Percentiles rank a stretch among this genome's conserved stretches.
Conservation (phyloP, 176 grass and related monocot species). For the Rhynchospora breviuscula region DNA sequence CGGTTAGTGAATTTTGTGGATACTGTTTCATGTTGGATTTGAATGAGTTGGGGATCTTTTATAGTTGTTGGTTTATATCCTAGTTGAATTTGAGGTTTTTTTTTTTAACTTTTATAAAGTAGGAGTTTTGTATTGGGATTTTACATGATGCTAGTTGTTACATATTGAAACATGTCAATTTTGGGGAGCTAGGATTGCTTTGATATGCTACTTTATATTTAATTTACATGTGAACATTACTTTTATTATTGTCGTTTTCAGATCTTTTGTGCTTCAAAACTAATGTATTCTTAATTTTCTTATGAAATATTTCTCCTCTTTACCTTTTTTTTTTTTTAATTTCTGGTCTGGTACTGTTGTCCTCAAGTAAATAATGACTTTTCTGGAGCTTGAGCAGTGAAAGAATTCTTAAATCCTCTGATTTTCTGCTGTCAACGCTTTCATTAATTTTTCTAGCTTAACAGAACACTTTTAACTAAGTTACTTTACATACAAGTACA, state of each 20-base stretch:
- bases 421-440: not conserved
- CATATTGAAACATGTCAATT: not conserved
- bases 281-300: not conserved
- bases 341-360: not conserved
- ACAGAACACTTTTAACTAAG: not conserved
- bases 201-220: not conserved
- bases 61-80: not conserved
- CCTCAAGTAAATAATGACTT: not conserved
- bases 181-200: not conserved
- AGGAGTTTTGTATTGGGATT: not conserved
- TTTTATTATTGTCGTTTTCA: not conserved
- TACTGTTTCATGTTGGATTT: not conserved
- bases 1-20: slow-evolving; percentile 35
- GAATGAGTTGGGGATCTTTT: not conserved
- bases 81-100: not conserved
- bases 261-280: not conserved
- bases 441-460: not conserved
- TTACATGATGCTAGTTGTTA: not conserved
- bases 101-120: not conserved
- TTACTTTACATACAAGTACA: not conserved
- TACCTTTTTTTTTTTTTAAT: not conserved
- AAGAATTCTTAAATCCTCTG: not conserved
- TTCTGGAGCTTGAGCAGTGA: not conserved
- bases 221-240: not conserved
- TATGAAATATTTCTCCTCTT: not conserved